A percentile compares a stretch with the other conserved stretches of the same genome.
Evolutionary conservation across 805 yeast genomes (phyloP).

Genomic region (Cyberlindnera nakhonratchasimensis): DNA sequence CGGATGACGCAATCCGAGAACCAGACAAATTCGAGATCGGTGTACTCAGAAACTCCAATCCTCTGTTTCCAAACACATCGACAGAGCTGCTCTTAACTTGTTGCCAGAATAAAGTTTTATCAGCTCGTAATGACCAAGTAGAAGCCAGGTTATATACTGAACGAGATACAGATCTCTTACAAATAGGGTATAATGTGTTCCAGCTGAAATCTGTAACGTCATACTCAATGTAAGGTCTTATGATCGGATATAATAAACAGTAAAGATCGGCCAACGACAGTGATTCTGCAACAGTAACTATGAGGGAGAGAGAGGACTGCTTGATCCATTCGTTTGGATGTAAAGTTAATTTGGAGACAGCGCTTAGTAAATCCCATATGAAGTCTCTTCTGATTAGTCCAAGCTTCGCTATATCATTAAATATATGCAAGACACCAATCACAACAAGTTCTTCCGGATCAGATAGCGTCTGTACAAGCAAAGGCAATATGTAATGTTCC

Average conservation of each 20-base stretch:
- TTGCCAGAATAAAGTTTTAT: constrained; percentile 79
- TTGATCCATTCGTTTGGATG: constrained; percentile 90
- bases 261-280: constrained; percentile 74
- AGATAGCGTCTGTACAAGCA: constrained; percentile 74
- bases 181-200: constrained; percentile 61
- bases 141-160: constrained; percentile 60
- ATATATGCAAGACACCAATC: constrained; percentile 57
- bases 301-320: constrained; percentile 58
- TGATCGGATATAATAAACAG: constrained; percentile 78
- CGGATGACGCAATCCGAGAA: constrained; percentile 12
- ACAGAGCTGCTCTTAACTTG: constrained; percentile 35
- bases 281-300: constrained; percentile 59
- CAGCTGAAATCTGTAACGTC: constrained; percentile 70
- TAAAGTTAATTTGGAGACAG: constrained; percentile 54
- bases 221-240: constrained; percentile 71
- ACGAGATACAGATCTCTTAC: constrained; percentile 64
- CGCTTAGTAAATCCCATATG: constrained; percentile 52
- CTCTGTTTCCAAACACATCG: constrained; percentile 46
- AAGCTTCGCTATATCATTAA: constrained; percentile 52
- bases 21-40: constrained; percentile 18
- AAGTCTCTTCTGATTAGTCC: constrained; percentile 51
- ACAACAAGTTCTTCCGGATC: constrained; percentile 85
- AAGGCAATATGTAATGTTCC: constrained; percentile 85
- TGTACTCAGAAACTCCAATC: constrained; percentile 31
- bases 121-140: constrained; percentile 67